phyloP scores from a whole-genome alignment of 2,329 filamentous ascomycete species.

The Blastomyces parvus region DNA sequence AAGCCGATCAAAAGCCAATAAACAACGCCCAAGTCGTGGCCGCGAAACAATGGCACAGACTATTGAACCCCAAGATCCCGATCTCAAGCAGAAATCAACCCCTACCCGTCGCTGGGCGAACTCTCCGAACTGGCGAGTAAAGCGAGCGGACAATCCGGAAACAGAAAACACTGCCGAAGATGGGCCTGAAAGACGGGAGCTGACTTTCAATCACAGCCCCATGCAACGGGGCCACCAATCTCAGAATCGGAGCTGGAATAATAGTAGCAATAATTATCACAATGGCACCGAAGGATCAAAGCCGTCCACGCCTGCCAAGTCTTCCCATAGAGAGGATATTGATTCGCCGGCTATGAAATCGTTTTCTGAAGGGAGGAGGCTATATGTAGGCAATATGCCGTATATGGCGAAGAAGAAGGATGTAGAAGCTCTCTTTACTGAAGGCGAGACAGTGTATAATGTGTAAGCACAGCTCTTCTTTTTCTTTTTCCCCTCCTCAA shows the following conservation, averaged over 20 bases:
- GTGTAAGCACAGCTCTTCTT: slow-evolving; percentile 21
- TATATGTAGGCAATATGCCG: slow-evolving; percentile 48
- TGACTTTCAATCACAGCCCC: slow-evolving; percentile 7
- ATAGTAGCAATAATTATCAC: too few species aligned
- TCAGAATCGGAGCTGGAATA: not conserved
- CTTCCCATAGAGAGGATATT: slow-evolving; percentile 19
- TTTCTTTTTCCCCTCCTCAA: not conserved
- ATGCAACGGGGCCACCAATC: not conserved
- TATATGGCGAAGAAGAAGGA: slow-evolving; percentile 46
- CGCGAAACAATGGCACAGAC: slow-evolving; percentile 4
- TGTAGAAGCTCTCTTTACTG: slow-evolving; percentile 40
- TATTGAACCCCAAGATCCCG: slow-evolving; percentile 10
- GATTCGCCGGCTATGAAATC: slow-evolving; percentile 15
- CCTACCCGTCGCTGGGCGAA: slow-evolving; percentile 14
- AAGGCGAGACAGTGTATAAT: slow-evolving; percentile 25
- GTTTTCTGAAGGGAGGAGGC: slow-evolving; percentile 34
- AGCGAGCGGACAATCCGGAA: not conserved
- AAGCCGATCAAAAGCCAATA: not conserved
- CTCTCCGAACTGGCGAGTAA: slow-evolving; percentile 14
- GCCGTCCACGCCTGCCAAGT: slow-evolving; percentile 18
- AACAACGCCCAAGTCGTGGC: not conserved
- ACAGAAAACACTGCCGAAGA: not conserved
- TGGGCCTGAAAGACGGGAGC: not conserved
- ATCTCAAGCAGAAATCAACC: slow-evolving; percentile 7
- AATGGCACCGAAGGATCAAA: not conserved